Percentiles rank a stretch among this genome's conserved stretches.
phyloP scores from a whole-genome alignment of 495 filamentous ascomycete species.

The Parachaetomium inaequale region DNA sequence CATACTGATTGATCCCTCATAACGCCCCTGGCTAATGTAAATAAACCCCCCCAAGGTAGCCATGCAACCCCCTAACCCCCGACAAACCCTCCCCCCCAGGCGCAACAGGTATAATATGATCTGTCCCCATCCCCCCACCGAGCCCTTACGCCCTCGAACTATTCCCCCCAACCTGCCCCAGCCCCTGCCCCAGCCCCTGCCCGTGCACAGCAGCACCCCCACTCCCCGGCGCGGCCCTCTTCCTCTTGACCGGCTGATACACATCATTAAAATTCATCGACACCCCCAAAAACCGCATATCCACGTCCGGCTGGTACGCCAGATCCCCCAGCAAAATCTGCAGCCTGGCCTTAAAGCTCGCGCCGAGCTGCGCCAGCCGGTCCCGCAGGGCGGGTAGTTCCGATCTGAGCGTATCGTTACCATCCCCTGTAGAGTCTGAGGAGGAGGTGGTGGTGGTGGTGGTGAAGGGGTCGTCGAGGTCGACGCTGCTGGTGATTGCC shows the following conservation, averaged over 20 bases:
- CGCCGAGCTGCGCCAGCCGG: constrained; percentile 65
- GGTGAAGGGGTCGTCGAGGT: constrained; percentile 23
- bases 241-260: constrained; percentile 68
- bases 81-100: background rate
- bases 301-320: constrained; percentile 87
- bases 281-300: constrained; percentile 92
- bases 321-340: constrained; percentile 84
- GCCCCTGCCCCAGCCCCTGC: background rate
- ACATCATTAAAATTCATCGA: constrained; percentile 99
- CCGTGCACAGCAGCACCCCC: background rate
- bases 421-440: constrained; percentile 16
- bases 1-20: too few species aligned
- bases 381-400: constrained; percentile 72
- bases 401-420: constrained; percentile 37
- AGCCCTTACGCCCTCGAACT: constrained; percentile 10
- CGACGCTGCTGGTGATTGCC: constrained; percentile 9
- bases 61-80: background rate
- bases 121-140: background rate
- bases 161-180: constrained; percentile 1
- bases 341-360: constrained; percentile 68
- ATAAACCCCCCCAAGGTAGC: background rate
- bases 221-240: constrained; percentile 25
- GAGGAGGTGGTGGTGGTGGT: background rate
- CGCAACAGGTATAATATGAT: background rate
- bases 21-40: background rate